phyloP scores from a whole-genome alignment of 2,329 filamentous ascomycete genomes.

The Colletotrichum falcatum region DNA sequence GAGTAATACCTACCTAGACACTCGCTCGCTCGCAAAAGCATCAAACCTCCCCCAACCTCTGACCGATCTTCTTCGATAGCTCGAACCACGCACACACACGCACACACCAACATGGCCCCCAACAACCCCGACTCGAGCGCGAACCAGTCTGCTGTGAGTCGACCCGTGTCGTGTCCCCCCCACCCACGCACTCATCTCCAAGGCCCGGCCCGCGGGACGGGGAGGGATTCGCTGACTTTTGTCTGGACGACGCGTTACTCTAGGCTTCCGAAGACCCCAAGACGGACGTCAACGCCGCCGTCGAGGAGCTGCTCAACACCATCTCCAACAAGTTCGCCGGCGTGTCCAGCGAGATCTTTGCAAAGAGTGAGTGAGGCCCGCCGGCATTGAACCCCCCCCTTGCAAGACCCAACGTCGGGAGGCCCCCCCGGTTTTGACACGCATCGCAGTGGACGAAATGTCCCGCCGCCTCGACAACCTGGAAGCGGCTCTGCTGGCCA shows the following conservation, averaged over 20 bases:
- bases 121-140: slow-evolving; percentile 52
- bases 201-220: neutral
- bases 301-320: slow-evolving; percentile 88
- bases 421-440: neutral
- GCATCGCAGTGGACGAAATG: slow-evolving; percentile 90
- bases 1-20: too few species aligned
- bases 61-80: neutral
- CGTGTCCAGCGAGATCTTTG: slow-evolving; percentile 87
- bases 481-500: slow-evolving; percentile 76
- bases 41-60: neutral
- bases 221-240: slow-evolving; percentile 1
- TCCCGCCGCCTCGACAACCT: slow-evolving; percentile 85
- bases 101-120: slow-evolving; percentile 54
- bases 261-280: slow-evolving; percentile 58
- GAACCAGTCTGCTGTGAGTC: slow-evolving; percentile 53
- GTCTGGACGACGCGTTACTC: neutral
- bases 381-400: neutral
- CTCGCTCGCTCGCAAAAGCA: neutral
- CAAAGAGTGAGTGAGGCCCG: slow-evolving; percentile 75
- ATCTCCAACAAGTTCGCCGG: slow-evolving; percentile 87
- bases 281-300: slow-evolving; percentile 78
- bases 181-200: too few species aligned
- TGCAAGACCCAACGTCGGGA: neutral
- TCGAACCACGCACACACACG: neutral
- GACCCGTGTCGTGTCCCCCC: too few species aligned